Evolutionary conservation across 78 protist species (phyloP).

Genomic region (Parvularia atlantis): DNA sequence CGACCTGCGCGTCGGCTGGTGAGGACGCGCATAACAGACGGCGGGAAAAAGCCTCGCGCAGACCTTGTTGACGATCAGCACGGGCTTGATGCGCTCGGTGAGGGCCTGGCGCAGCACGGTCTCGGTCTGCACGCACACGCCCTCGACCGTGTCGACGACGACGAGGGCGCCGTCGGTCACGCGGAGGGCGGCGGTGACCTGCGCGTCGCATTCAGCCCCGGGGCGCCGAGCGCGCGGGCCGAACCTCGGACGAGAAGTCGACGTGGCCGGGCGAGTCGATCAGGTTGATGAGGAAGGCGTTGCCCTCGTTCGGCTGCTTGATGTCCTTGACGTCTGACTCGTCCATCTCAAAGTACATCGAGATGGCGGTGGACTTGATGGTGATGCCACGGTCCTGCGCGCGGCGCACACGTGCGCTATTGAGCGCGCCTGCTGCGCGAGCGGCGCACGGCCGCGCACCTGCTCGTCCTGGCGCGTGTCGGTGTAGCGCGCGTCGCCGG

Average conservation of each 20-base stretch:
- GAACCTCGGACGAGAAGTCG: slow-evolving; percentile 96
- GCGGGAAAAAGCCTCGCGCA: too few species aligned
- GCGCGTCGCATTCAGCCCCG: too few species aligned
- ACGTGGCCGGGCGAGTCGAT: slow-evolving; percentile 99
- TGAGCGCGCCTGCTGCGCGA: too few species aligned
- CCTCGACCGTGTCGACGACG: slow-evolving; percentile 98
- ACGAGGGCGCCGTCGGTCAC: slow-evolving; percentile 99
- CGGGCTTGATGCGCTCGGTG: slow-evolving; percentile 95
- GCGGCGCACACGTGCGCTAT: too few species aligned
- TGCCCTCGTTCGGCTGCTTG: slow-evolving; percentile 8
- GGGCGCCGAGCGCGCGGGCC: too few species aligned
- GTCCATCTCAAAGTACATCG: slow-evolving; percentile 75
- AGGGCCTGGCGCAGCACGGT: slow-evolving; percentile 99
- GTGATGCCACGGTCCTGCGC: slow-evolving; percentile 98
- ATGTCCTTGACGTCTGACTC: slow-evolving; percentile 38
- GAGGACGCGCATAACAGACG: too few species aligned
- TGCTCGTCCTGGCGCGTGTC: slow-evolving; percentile 93
- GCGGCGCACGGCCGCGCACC: too few species aligned
- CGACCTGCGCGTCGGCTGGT: too few species aligned
- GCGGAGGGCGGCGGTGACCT: slow-evolving; percentile 99
- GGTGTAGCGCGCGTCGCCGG: slow-evolving; percentile 93
- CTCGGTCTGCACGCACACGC: slow-evolving; percentile 99
- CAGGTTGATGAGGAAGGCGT: slow-evolving; percentile 88
- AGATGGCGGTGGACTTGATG: slow-evolving; percentile 97
- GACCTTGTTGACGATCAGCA: slow-evolving; percentile 94